Evolutionary conservation across 2,329 filamentous ascomycete species (phyloP).

Genomic region (Colletotrichum sp.): DNA sequence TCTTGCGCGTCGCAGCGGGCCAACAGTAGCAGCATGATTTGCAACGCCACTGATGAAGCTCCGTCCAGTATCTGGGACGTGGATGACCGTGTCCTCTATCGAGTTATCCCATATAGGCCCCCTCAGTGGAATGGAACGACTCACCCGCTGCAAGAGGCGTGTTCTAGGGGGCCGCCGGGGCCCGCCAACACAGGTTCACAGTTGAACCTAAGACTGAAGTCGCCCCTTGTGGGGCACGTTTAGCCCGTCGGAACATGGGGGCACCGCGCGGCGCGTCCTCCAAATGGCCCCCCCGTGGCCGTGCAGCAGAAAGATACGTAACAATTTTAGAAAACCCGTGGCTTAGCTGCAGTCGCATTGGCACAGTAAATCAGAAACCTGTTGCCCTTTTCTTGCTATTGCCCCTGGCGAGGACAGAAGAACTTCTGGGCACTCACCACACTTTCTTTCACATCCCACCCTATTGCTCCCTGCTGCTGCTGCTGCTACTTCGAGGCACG

Average conservation of each 20-base stretch:
- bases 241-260: slow-evolving; percentile 7
- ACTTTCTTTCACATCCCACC: neutral
- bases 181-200: neutral
- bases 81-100: slow-evolving; percentile 2
- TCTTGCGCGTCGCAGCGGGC: neutral
- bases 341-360: slow-evolving; percentile 14
- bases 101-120: neutral
- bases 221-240: slow-evolving; percentile 4
- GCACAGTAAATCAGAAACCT: slow-evolving; percentile 11
- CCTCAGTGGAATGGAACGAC: neutral
- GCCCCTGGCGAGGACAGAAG: slow-evolving; percentile 7
- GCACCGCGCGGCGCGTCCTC: slow-evolving; percentile 12
- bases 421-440: neutral
- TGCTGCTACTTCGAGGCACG: neutral
- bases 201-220: neutral
- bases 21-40: neutral
- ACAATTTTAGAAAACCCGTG: slow-evolving; percentile 12
- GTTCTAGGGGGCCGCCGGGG: neutral
- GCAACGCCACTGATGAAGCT: neutral
- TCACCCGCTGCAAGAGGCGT: neutral
- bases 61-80: neutral
- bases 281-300: slow-evolving; percentile 13
- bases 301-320: slow-evolving; percentile 20
- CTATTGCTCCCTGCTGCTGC: neutral
- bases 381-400: neutral